Conservation (phyloP, 1,139 yeast species). For the Yamadazyma pseudoaaseri region DNA sequence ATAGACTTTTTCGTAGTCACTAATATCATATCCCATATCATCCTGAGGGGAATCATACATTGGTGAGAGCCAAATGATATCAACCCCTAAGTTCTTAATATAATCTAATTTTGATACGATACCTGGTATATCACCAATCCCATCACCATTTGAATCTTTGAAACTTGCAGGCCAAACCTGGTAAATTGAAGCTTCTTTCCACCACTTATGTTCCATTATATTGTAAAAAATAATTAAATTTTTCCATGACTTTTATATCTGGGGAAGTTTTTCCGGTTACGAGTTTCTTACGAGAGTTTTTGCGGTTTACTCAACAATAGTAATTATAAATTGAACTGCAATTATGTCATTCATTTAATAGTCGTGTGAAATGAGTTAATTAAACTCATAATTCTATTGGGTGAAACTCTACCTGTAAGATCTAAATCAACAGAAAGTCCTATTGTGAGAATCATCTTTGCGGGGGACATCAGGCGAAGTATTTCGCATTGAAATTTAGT, state of each 20-base stretch:
- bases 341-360: too few species aligned
- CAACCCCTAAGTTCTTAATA: conserved; percentile 51
- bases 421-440: too few species aligned
- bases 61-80: conserved; percentile 58
- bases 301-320: conserved; percentile 3
- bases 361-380: too few species aligned
- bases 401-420: too few species aligned
- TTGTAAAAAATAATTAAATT: background rate
- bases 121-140: conserved; percentile 57
- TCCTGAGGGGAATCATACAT: conserved; percentile 60
- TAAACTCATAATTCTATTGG: too few species aligned
- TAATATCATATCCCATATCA: conserved; percentile 66
- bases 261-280: conserved; percentile 5
- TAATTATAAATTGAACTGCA: background rate
- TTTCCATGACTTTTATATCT: background rate
- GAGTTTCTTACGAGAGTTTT: conserved; percentile 7
- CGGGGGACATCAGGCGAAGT: too few species aligned
- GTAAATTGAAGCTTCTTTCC: conserved; percentile 58
- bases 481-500: too few species aligned
- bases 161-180: conserved; percentile 62
- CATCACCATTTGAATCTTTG: conserved; percentile 60
- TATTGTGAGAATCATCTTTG: too few species aligned
- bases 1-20: conserved; percentile 52
- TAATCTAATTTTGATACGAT: conserved; percentile 53
- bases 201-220: conserved; percentile 34